Percentiles rank a stretch among this genome's conserved stretches.
phyloP scores from a whole-genome alignment of 2,329 filamentous ascomycete species.

The Onygenales sp. region DNA sequence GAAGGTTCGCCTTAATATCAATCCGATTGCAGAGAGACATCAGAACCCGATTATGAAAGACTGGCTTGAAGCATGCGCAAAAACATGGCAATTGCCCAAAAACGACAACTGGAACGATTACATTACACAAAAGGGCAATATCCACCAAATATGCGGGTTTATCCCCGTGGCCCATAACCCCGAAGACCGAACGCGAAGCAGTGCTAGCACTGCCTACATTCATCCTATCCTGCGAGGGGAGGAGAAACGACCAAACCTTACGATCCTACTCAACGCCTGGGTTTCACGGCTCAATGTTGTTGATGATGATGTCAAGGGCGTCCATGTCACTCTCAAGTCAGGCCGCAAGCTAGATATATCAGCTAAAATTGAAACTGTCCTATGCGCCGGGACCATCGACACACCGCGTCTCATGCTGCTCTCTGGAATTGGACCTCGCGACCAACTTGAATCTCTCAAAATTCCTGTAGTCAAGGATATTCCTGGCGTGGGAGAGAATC shows the following conservation, averaged over 20 bases:
- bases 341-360: constrained; percentile 46
- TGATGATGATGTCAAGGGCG: constrained; percentile 59
- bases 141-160: constrained; percentile 75
- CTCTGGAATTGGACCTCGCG: constrained; percentile 43
- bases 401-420: constrained; percentile 60
- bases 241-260: constrained; percentile 74
- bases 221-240: constrained; percentile 80
- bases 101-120: constrained; percentile 80
- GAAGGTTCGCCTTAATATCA: constrained; percentile 80
- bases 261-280: constrained; percentile 78
- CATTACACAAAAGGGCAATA: constrained; percentile 61
- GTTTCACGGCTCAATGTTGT: constrained; percentile 70
- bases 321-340: constrained; percentile 58
- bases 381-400: constrained; percentile 72
- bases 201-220: constrained; percentile 83
- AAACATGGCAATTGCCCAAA: constrained; percentile 64
- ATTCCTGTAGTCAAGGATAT: constrained; percentile 51
- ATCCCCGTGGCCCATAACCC: constrained; percentile 89
- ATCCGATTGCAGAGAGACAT: constrained; percentile 76
- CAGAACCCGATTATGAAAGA: constrained; percentile 86
- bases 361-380: constrained; percentile 65
- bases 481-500: constrained; percentile 56
- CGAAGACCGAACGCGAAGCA: constrained; percentile 73
- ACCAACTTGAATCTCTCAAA: constrained; percentile 41
- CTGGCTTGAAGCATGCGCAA: constrained; percentile 43